Base-by-base conservation (phyloP, 2,329 filamentous ascomycete species). In the Periconia sp. region DNA sequence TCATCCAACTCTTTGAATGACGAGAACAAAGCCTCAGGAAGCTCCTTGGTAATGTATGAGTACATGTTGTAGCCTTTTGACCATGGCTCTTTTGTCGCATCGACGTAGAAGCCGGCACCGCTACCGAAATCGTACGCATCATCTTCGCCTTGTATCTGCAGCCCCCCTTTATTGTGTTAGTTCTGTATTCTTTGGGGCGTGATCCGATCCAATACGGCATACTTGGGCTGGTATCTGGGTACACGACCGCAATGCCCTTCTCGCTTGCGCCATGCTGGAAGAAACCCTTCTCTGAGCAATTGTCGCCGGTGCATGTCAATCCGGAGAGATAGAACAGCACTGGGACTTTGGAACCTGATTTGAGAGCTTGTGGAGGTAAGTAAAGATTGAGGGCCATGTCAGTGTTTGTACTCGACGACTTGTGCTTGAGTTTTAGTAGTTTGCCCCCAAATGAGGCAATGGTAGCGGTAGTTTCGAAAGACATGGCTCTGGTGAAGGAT, bases 361-460 rank as follows among this genome's bases (percentile, higher is more conserved):
- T 79, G 58, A 82, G 76, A 52, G 90, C 85, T 66, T 87, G 81
- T 2, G 90, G 86, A 20, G 94, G 94, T 3, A 99, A 83, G 80
- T 90, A 99, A 66, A 99, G 82, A 79, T 95, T 96, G 70, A 97
- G 85, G 72, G 85, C 85, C 93, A 97, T 99, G 67, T 92, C 86
- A 63, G 91, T 96, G 65, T 85, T 85, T 53, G 91, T 96, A 57
- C 85, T 82, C 61, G 82, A 79, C 52, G 92, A 91, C 71, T 87
- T 78, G 83, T 99, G 94, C 65, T 88, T 86, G 57, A 99, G 90
- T 82, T 99, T 97, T 66, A 96, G 85, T 55, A 99, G 88, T 78
- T 92, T 92, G 72, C 94, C 94, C 72, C 92, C 93, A 73, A 97
- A 97, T 74, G 87, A 90, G 80, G 87, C 83, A 76, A 97, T 96